phyloP scores from a whole-genome alignment of 768 basidiomycete species.

The Leccinellum luteum region DNA sequence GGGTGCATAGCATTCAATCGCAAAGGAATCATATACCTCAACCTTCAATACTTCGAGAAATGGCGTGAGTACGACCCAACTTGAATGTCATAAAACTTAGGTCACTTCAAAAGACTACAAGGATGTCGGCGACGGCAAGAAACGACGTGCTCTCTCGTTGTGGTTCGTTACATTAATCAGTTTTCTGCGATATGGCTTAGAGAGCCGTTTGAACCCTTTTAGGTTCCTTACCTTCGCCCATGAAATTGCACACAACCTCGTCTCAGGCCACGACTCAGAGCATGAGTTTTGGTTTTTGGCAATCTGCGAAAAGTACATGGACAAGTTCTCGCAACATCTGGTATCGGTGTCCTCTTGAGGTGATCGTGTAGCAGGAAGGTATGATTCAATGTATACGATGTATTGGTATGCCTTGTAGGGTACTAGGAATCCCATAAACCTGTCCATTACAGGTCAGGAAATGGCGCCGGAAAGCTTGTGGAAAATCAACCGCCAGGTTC shows the following conservation, averaged over 20 bases:
- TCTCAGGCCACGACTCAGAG: not conserved
- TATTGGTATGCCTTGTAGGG: too few species aligned
- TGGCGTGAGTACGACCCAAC: conserved; percentile 63
- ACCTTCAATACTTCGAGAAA: conserved; percentile 74
- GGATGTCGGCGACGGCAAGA: not conserved
- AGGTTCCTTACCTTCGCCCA: not conserved
- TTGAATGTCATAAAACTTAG: not conserved
- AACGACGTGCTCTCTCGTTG: not conserved
- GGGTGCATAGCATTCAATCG: conserved; percentile 94
- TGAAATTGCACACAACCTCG: not conserved
- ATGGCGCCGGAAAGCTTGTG: too few species aligned
- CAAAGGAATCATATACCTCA: conserved; percentile 79
- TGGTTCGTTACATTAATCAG: not conserved
- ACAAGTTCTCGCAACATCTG: not conserved
- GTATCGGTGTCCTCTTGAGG: not conserved
- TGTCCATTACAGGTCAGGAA: too few species aligned
- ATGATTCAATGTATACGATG: not conserved
- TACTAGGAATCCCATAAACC: too few species aligned
- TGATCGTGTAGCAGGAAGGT: not conserved
- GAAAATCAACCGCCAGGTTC: too few species aligned
- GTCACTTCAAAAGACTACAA: not conserved
- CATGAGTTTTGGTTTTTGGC: not conserved
- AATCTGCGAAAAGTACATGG: not conserved
- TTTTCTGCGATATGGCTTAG: too few species aligned
- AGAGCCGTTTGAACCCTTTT: not conserved